Percentiles rank a stretch among this genome's conserved stretches.
phyloP scores from a whole-genome alignment of 78 protist species.

The Dictyostelium citrinum region DNA sequence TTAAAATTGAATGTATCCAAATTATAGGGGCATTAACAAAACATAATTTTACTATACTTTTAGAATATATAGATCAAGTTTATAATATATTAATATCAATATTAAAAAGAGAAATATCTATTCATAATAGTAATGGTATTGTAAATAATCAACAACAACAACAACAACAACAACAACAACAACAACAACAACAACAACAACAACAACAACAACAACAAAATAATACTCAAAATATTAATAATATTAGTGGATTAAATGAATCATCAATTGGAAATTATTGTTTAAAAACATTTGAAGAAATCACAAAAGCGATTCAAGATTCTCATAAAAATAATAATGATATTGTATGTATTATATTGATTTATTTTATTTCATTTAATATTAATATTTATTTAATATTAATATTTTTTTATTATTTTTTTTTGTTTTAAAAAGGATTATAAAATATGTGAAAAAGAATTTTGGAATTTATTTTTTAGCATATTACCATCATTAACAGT shows the following conservation, averaged over 20 bases:
- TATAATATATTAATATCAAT: slow-evolving; percentile 1
- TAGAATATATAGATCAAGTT: neutral
- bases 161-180: neutral
- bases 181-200: neutral
- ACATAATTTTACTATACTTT: slow-evolving; percentile 21
- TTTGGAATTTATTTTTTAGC: slow-evolving; percentile 41
- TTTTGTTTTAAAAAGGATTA: neutral
- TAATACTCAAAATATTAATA: neutral
- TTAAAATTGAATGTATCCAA: slow-evolving; percentile 29
- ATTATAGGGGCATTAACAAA: slow-evolving; percentile 32
- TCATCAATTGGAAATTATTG: neutral
- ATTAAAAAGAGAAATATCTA: neutral
- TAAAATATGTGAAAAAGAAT: slow-evolving; percentile 3
- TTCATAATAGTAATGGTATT: slow-evolving; percentile 1
- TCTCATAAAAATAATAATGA: neutral
- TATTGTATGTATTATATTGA: neutral
- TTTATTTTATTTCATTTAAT: too few species aligned
- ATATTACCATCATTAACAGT: slow-evolving; percentile 4
- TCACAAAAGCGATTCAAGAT: slow-evolving; percentile 55
- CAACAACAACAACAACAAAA: neutral
- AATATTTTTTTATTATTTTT: neutral
- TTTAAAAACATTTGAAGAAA: slow-evolving; percentile 57
- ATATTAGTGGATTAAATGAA: neutral
- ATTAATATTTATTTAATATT: too few species aligned
- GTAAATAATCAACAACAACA: neutral